These are phyloP conservation scores for Mollisiaceae sp. DNA, from an alignment of 2,329 filamentous ascomycete genomes.

Conservation along the genomic window DNA sequence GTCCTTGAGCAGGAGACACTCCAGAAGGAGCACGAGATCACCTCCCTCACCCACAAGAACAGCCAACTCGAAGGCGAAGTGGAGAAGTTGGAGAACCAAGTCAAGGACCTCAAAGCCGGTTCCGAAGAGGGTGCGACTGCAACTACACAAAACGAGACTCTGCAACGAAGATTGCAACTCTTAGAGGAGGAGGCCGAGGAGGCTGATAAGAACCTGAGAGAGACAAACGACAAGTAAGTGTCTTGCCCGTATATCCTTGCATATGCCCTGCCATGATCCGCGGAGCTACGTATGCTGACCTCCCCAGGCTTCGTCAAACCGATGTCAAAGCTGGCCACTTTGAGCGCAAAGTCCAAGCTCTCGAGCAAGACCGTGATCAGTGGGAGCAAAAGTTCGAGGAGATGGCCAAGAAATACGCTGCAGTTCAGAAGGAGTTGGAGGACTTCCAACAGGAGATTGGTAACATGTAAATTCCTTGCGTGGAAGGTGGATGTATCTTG, in stretches of 20 bases:
- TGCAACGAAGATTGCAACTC: conserved; percentile 90
- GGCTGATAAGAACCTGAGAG: conserved; percentile 93
- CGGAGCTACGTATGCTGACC: conserved; percentile 27
- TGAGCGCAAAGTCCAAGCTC: conserved; percentile 98
- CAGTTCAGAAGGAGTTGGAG: conserved; percentile 87
- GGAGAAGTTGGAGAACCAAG: conserved; percentile 84
- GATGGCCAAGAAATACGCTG: conserved; percentile 86
- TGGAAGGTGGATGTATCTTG: background rate
- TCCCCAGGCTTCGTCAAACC: conserved; percentile 87
- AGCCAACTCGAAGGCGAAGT: conserved; percentile 86
- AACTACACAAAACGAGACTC: conserved; percentile 87
- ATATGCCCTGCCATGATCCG: conserved; percentile 12
- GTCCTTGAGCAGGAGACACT: conserved; percentile 91
- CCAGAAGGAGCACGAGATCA: conserved; percentile 97
- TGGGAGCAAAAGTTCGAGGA: conserved; percentile 99
- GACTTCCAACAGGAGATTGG: conserved; percentile 90
- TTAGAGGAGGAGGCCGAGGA: conserved; percentile 98
- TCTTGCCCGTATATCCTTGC: conserved; percentile 9
- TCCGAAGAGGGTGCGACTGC: conserved; percentile 82
- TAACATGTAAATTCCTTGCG: conserved; percentile 71
- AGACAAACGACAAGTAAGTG: conserved; percentile 97
- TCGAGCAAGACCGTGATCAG: conserved; percentile 88
- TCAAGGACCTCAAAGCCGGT: conserved; percentile 87
- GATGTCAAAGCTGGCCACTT: conserved; percentile 99
- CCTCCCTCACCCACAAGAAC: conserved; percentile 95